A percentile compares a stretch with the other conserved stretches of the same genome.
These are phyloP conservation scores for Epicoccum sorghinum DNA, from an alignment of 2,329 filamentous ascomycete species.

Conservation along the genomic window DNA sequence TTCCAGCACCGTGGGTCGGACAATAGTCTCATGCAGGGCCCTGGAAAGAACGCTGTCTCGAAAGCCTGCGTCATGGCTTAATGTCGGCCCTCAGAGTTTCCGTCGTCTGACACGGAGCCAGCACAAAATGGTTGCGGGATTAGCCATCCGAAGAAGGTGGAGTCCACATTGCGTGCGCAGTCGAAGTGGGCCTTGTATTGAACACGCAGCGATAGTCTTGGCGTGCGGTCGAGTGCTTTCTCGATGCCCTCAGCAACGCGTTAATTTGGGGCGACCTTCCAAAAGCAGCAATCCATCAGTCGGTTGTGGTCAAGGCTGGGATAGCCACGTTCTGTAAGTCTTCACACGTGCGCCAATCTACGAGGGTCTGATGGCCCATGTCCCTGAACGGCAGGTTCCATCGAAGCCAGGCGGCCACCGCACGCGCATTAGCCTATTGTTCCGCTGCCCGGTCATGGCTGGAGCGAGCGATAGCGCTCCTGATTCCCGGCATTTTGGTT, in stretches of 20 bases:
- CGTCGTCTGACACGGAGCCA: conserved; percentile 11
- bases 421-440: conserved; percentile 19
- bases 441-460: conserved; percentile 15
- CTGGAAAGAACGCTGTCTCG: neutral
- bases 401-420: conserved; percentile 16
- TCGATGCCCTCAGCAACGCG: conserved; percentile 1
- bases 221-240: conserved; percentile 3
- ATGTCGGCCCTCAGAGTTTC: conserved; percentile 4
- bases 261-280: conserved; percentile 8
- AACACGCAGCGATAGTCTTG: conserved; percentile 10
- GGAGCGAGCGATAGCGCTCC: conserved; percentile 11
- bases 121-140: conserved; percentile 1
- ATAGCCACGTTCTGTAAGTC: conserved; percentile 7
- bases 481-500: conserved; percentile 15
- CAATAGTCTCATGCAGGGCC: conserved; percentile 16
- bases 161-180: conserved; percentile 9
- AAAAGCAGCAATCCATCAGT: conserved; percentile 9
- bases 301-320: neutral
- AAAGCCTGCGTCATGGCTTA: conserved; percentile 8
- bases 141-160: neutral
- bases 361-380: conserved; percentile 7
- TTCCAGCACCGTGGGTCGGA: conserved; percentile 18
- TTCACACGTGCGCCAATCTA: conserved; percentile 12
- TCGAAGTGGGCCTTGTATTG: conserved; percentile 8
- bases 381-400: conserved; percentile 20